These are phyloP conservation scores for Pleurostoma richardsiae DNA, from an alignment of 2,329 filamentous ascomycete species.

Conservation along the genomic window DNA sequence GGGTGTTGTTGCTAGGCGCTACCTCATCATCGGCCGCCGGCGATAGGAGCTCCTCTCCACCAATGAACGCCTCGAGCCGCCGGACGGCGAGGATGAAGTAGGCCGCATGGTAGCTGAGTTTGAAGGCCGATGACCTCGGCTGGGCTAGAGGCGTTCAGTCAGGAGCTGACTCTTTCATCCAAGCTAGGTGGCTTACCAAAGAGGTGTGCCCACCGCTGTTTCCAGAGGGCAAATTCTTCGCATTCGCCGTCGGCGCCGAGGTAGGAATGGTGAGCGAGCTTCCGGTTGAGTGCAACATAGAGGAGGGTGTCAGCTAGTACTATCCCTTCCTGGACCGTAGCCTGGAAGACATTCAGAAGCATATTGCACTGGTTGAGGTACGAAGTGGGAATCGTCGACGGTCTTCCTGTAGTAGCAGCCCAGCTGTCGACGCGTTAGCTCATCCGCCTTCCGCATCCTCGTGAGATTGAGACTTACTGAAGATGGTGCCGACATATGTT, in stretches of 20 bases:
- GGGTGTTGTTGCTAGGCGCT: background rate
- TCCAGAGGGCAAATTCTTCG: conserved; percentile 1
- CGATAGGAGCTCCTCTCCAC: background rate
- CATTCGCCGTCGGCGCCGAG: conserved; percentile 1
- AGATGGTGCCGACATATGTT: conserved; percentile 2
- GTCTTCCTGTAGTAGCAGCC: conserved; percentile 1
- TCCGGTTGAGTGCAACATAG: conserved; percentile 1
- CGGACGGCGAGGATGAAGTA: conserved; percentile 3
- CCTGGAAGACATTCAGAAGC: conserved; percentile 1
- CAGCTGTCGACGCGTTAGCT: background rate
- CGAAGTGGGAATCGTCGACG: background rate
- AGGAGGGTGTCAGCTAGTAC: conserved; percentile 2
- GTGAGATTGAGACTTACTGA: background rate
- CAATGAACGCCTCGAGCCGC: conserved; percentile 2
- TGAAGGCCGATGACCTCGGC: conserved; percentile 1
- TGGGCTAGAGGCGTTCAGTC: background rate
- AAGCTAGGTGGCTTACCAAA: background rate
- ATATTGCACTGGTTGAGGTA: conserved; percentile 4
- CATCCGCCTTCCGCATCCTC: background rate
- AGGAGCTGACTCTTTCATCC: no score
- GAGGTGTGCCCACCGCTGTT: conserved; percentile 1
- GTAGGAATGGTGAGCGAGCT: conserved; percentile 3
- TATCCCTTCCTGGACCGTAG: conserved; percentile 2
- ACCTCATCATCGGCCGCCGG: background rate
- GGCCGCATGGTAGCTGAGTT: conserved; percentile 2